Base-by-base conservation (phyloP, 208 protist genomes). In the Borovskyia barvae region DNA sequence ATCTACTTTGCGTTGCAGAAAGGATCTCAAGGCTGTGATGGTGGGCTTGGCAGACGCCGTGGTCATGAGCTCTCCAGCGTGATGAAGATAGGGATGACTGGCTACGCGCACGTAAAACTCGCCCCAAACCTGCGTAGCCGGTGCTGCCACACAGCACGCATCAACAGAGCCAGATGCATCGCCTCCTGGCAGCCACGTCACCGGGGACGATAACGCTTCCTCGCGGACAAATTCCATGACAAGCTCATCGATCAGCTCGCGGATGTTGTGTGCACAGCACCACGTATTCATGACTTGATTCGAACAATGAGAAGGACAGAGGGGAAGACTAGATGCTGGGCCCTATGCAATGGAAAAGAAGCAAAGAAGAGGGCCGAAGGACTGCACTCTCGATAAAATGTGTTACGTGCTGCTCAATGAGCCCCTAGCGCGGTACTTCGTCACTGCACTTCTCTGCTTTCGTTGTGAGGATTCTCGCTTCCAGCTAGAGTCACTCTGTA, bases 201-300 rank as follows among this genome's bases (percentile, higher is more conserved):
- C 19, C 28, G 52, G 52, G 5, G 5, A 15, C 8, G 52, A 26
- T 11, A 39, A 20, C 36, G 52, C 52, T n/a, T 58, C 52, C n/a
- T 15, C 25, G 36, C 52, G 52, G 8, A 58, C 37, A 19, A 58
- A 35, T 7, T 30, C 37, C 7, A 25, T 28, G 22, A 33, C 37
- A 22, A 58, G 46, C 25, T 58, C 52, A 46, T 58, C 52, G 37
- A 58, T 35, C 52, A 58, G 26, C 14, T 58, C 52, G 0, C 52
- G 52, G n/a, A 58, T 46, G 24, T 35, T 25, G 42, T 58, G 52
- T 19, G 37, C 28, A 7, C 17, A 4, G 17, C 37, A 58, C 52
- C 52, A 58, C 12, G 15, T n/a, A 25, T 58, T 39, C 52, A 58
- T 58, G 20, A 15, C n/a, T n/a, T n/a, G n/a, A n/a, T n/a, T n/a